Base-by-base conservation (phyloP, 2,329 filamentous ascomycete species). In the Epichloe bromicola region DNA sequence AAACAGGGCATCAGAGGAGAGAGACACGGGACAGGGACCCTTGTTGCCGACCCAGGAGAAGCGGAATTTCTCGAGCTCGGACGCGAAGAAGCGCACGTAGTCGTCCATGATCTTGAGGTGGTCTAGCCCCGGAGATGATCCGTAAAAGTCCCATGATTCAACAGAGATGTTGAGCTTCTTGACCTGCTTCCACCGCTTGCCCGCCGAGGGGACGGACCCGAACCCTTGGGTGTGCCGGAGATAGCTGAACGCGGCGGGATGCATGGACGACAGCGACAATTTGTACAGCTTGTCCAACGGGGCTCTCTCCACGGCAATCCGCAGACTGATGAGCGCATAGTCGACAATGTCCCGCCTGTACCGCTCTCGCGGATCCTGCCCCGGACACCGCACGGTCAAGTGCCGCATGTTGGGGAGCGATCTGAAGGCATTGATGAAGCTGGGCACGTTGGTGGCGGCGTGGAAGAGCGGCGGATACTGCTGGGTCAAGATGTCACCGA, bases 381-480 rank as follows among this genome's bases (percentile, higher is more conserved):
- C 84, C 5, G 86, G 86, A 58, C 87, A 93, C 54, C 80, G 82
- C 62, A 95, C 77, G 46, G 79, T 84, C 53, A 95, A 73, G 63
- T 91, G 86, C 44, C 79, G 74, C 59, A 95, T 71, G 59, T 83
- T 85, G 52, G 79, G 70, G 60, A 95, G 66, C 55, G 82, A 72
- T 37, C 76, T 77, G 62, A 95, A 74, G 46, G 86, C 86, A 56
- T 81, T 76, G 59, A 91, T 82, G 69, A 95, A 95, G 39, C 86
- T 86, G 5, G 86, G 79, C 6, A 94, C 84, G 62, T 95, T 93
- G 54, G 87, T 91, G 7, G 89, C 86, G 6, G 88, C 86, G 62
- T 95, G 89, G 69, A 95, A 95, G 3, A 95, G 71, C 5, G 89
- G 87, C 49, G 88, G 87, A 61, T 94, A 95, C 68, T 95, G 88